Conservation (phyloP, 306 rosid species). For the Sicyos baderoa region DNA sequence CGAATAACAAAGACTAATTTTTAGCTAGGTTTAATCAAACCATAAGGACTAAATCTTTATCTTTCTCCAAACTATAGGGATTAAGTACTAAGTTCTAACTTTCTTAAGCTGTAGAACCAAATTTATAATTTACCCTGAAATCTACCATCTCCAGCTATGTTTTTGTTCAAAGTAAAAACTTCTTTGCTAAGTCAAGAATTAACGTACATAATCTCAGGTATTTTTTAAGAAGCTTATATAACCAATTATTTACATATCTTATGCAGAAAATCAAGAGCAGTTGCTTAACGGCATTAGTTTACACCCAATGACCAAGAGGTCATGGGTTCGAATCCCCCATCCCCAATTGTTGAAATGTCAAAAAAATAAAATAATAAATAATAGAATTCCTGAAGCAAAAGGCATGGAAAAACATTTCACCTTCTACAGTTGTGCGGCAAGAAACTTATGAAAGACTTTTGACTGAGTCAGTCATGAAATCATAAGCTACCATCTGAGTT, state of each 20-base stretch:
- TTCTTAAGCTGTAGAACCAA: too few species aligned
- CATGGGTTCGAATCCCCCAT: too few species aligned
- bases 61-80: too few species aligned
- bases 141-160: not conserved
- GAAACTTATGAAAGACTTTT: not conserved
- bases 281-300: too few species aligned
- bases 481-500: not conserved
- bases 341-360: too few species aligned
- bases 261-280: not conserved
- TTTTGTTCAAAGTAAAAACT: not conserved
- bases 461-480: conserved; percentile 8
- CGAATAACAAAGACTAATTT: too few species aligned
- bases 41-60: too few species aligned
- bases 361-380: too few species aligned
- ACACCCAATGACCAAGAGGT: too few species aligned
- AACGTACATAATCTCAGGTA: not conserved
- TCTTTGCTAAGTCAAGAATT: not conserved
- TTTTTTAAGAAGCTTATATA: not conserved
- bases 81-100: too few species aligned
- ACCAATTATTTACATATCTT: not conserved
- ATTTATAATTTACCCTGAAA: too few species aligned
- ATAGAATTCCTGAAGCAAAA: not conserved
- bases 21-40: too few species aligned
- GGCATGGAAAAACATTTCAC: not conserved
- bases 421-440: not conserved